Evolutionary conservation across 176 grass and related monocot species (phyloP), one percentile per base, ranked within the genome.

Genomic region (Ananas comosus): DNA sequence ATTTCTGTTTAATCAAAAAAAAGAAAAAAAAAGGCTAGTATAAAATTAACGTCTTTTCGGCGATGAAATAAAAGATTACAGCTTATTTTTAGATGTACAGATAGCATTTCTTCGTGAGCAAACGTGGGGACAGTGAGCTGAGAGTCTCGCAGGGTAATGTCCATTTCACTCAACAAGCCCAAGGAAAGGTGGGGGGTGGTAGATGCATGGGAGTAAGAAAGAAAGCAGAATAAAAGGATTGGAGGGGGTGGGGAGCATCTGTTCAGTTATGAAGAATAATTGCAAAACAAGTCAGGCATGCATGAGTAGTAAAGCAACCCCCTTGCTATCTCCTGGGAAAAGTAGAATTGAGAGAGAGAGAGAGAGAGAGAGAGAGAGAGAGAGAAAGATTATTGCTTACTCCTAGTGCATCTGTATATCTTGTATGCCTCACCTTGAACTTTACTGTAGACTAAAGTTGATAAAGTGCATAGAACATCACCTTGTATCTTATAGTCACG

Each of bases 221-320:
- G 56, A 17, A 9, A 59, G 13, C 56, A 59, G 56, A 59, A 59
- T 19, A 59, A 59, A 59, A 23, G 76, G 78, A 70, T 66, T 64
- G 79, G 74, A 78, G 65, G 66, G 33, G 23, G 49, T 42, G 64
- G 71, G 79, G 71, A 63, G 72, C 76, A 73, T 80, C 76, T 65
- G 72, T 68, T 67, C 68, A 73, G 78, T 87, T 76, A 83, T 72
- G 50, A 83, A 74, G 80, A 80, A 80, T 87, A 80, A 80, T 80
- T 83, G 80, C 80, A 61, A 76, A 59, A 59, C 23, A 76, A 77
- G 85, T 80, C 68, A 83, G 80, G 77, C 69, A 33, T 9, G 80
- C 85, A 76, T 65, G 69, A 49, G 79, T 78, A 49, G 79, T 78
- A 80, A 83, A 87, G 76, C 68, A 71, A 42, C 54, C 72, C 72